Conservation (phyloP, 1,284 basidiomycete genomes). For the Volvariella surrecta region DNA sequence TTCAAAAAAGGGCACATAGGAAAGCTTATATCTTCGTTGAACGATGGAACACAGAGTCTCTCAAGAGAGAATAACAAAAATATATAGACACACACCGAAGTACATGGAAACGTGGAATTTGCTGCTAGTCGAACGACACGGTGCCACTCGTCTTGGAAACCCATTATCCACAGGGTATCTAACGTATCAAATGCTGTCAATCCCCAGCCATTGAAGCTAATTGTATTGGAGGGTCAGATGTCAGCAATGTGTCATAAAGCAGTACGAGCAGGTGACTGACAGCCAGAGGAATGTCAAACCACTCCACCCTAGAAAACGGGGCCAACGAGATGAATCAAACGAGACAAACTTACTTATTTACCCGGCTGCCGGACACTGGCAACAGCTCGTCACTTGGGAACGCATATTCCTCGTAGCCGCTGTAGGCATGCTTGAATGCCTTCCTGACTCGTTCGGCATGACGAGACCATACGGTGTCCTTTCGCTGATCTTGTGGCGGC, state of each 20-base stretch:
- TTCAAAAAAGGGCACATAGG: conserved; percentile 60
- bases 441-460: conserved; percentile 39
- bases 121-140: conserved; percentile 54
- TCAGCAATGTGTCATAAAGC: too few relatives aligned
- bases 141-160: conserved; percentile 49
- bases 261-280: too few relatives aligned
- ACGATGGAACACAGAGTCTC: background rate
- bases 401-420: conserved; percentile 44
- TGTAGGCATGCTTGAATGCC: conserved; percentile 52
- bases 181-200: conserved; percentile 67
- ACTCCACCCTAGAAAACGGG: too few relatives aligned
- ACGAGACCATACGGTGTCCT: conserved; percentile 15
- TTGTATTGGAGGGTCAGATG: too few relatives aligned
- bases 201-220: conserved; percentile 72
- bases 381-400: conserved; percentile 51
- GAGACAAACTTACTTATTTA: conserved; percentile 30
- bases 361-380: conserved; percentile 35
- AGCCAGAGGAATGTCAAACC: too few relatives aligned
- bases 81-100: conserved; percentile 33
- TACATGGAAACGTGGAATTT: conserved; percentile 36
- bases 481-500: conserved; percentile 7
- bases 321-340: too few relatives aligned
- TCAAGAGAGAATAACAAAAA: conserved; percentile 29
- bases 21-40: conserved; percentile 10
- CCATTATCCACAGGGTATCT: conserved; percentile 64